phyloP scores from a whole-genome alignment of 1,139 yeast species.

The Pneumocystis sp. region DNA sequence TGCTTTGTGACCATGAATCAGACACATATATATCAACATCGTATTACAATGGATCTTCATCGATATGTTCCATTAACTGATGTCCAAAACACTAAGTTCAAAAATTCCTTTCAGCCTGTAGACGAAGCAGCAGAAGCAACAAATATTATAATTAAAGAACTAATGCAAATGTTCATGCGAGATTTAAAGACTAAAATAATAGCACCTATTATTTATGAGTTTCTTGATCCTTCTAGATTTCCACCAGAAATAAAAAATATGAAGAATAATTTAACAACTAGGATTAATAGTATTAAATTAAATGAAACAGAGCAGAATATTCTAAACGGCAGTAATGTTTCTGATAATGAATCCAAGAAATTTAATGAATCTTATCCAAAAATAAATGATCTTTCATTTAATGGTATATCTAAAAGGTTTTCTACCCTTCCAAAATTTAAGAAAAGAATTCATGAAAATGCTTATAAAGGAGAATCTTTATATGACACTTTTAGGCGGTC shows the following conservation, averaged over 20 bases:
- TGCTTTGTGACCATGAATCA: constrained; percentile 62
- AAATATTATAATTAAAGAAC: constrained; percentile 44
- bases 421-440: constrained; percentile 37
- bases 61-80: background rate
- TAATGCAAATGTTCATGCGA: constrained; percentile 46
- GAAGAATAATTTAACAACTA: background rate
- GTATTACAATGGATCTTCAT: constrained; percentile 43
- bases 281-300: background rate
- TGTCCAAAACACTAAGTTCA: background rate
- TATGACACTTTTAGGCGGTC: background rate
- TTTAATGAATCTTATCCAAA: background rate
- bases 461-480: background rate
- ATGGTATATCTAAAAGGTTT: constrained; percentile 10
- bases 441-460: constrained; percentile 24
- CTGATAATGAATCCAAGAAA: background rate
- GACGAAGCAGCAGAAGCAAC: constrained; percentile 41
- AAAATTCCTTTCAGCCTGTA: constrained; percentile 22
- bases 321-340: background rate
- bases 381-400: constrained; percentile 1
- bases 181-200: constrained; percentile 64
- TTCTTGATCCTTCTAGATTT: constrained; percentile 32
- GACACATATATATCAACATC: constrained; percentile 34
- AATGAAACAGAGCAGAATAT: background rate
- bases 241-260: background rate
- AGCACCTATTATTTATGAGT: constrained; percentile 54